Evolutionary conservation across 2,329 filamentous ascomycete genomes (phyloP).

Genomic region (Leptodontidium sp.): DNA sequence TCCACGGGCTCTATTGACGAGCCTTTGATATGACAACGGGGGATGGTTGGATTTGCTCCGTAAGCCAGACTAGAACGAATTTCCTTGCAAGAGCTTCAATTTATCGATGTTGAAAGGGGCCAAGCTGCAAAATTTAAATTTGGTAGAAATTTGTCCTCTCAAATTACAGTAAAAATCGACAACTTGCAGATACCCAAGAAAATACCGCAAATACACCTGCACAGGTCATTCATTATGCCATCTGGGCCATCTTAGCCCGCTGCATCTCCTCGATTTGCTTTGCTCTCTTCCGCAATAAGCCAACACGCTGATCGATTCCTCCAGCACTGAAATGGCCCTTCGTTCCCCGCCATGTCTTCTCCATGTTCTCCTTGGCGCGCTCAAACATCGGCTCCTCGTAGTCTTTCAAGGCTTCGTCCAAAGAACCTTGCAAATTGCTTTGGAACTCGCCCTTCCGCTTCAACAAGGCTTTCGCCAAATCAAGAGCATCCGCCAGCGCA

Average conservation of each 20-base stretch:
- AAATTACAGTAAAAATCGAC: too few species aligned
- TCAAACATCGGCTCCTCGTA: constrained; percentile 40
- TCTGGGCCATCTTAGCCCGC: neutral
- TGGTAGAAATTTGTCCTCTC: too few species aligned
- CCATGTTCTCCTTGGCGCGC: constrained; percentile 32
- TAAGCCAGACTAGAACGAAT: neutral
- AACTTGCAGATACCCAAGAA: too few species aligned
- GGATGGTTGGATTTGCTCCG: neutral
- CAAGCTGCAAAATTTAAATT: too few species aligned
- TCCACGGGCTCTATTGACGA: neutral
- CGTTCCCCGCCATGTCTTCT: constrained; percentile 36
- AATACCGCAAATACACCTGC: too few species aligned
- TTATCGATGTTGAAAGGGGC: too few species aligned
- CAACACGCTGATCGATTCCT: constrained; percentile 24
- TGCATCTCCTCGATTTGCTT: neutral
- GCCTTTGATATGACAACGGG: neutral
- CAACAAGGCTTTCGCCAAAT: constrained; percentile 50
- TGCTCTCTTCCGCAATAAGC: neutral
- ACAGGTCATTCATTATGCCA: too few species aligned
- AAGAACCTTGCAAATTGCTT: constrained; percentile 8
- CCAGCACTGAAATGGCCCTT: constrained; percentile 36
- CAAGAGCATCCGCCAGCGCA: constrained; percentile 54
- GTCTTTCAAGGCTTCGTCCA: constrained; percentile 32
- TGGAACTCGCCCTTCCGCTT: constrained; percentile 27
- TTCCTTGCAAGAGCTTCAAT: too few species aligned